phyloP scores from a whole-genome alignment of 2,329 filamentous ascomycete species.

The Ceratocystis ficicola region DNA sequence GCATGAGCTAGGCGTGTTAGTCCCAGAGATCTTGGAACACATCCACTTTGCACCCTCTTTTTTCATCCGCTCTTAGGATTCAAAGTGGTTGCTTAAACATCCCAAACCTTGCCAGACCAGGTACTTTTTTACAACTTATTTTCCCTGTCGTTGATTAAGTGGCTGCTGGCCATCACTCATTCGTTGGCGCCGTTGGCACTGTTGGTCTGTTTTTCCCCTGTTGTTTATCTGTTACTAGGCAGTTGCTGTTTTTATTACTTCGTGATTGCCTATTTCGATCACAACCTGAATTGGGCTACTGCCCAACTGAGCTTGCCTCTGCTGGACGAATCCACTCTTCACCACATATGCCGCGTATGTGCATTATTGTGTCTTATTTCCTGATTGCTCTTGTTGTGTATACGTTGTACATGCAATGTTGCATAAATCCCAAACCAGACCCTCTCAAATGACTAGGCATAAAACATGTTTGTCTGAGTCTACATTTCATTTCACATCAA shows the following conservation, averaged over 20 bases:
- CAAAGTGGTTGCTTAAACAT: slow-evolving; percentile 5
- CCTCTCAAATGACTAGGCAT: not conserved
- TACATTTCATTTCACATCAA: too few relatives aligned
- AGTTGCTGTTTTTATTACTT: not conserved
- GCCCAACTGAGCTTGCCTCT: not conserved
- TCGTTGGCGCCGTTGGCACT: too few relatives aligned
- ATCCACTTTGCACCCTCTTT: slow-evolving; percentile 12
- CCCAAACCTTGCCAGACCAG: not conserved
- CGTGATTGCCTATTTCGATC: not conserved
- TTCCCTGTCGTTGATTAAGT: too few relatives aligned
- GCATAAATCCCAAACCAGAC: slow-evolving; percentile 2
- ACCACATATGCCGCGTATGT: not conserved
- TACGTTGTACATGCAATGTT: not conserved
- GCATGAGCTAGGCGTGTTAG: slow-evolving; percentile 5
- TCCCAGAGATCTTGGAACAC: slow-evolving; percentile 5
- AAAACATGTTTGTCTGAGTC: too few relatives aligned
- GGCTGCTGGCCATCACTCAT: too few relatives aligned
- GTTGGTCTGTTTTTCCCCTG: not conserved
- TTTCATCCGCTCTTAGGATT: not conserved
- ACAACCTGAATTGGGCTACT: not conserved
- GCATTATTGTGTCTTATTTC: not conserved
- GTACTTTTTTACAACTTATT: too few relatives aligned
- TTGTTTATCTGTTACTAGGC: not conserved
- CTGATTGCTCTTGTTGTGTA: not conserved
- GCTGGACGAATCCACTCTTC: not conserved